A percentile compares a stretch with the other conserved stretches of the same genome.
These are phyloP conservation scores for Erodium trifolium DNA, from an alignment of 441 rosid species.

Conservation along the genomic window DNA sequence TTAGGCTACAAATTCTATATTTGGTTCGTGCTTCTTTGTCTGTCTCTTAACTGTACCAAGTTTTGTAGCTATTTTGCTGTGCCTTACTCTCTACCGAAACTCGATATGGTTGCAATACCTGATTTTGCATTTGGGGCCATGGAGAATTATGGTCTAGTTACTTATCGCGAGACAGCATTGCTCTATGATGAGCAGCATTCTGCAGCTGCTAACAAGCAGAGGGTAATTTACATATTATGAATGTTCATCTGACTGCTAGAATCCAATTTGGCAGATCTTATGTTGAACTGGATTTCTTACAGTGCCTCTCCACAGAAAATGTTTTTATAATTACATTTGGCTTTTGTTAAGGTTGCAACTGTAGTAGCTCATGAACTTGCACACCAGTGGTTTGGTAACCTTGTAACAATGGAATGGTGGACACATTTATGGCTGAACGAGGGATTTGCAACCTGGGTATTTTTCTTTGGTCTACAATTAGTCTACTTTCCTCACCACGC, in stretches of 20 bases:
- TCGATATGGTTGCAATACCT: constrained; percentile 95
- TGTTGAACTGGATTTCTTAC: no score
- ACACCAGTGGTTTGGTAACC: constrained; percentile 98
- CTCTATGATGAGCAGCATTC: constrained; percentile 88
- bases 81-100: constrained; percentile 80
- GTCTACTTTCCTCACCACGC: background rate
- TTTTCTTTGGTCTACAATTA: constrained; percentile 13
- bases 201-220: constrained; percentile 90
- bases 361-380: constrained; percentile 97
- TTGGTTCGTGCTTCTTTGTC: no score
- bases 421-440: constrained; percentile 94
- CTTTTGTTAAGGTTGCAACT: constrained; percentile 51
- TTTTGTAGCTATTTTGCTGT: constrained; percentile 68
- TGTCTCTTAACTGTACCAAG: constrained; percentile 12
- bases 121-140: constrained; percentile 98
- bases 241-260: constrained; percentile 3
- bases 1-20: no score
- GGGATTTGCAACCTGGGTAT: constrained; percentile 99
- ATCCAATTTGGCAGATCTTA: constrained; percentile 15
- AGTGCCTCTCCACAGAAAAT: no score
- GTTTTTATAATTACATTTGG: no score
- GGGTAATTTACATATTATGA: constrained; percentile 36
- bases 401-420: constrained; percentile 99
- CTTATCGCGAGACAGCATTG: constrained; percentile 83
- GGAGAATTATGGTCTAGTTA: constrained; percentile 96